Percentiles rank a stretch among this genome's conserved stretches.
Evolutionary conservation across 1,139 yeast species (phyloP).

Genomic region (Yamadazyma songkhlaensis): DNA sequence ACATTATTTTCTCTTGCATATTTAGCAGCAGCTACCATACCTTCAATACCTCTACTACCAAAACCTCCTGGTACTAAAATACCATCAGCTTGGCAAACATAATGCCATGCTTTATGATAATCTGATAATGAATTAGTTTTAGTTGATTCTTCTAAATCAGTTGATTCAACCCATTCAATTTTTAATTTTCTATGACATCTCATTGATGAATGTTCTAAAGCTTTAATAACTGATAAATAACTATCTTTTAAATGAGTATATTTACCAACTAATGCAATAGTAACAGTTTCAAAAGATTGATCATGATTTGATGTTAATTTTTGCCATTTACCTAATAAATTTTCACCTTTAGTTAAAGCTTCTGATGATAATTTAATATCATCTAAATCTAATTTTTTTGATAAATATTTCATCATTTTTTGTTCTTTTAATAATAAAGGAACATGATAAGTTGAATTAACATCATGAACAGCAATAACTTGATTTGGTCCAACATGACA

Average conservation of each 20-base stretch:
- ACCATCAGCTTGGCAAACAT: slow-evolving; percentile 93
- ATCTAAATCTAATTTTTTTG: slow-evolving; percentile 62
- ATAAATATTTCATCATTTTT: slow-evolving; percentile 72
- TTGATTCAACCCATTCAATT: slow-evolving; percentile 94
- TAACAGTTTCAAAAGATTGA: slow-evolving; percentile 78
- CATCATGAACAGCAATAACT: slow-evolving; percentile 95
- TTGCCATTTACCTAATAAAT: slow-evolving; percentile 76
- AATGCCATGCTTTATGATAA: slow-evolving; percentile 95
- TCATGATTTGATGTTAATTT: slow-evolving; percentile 75
- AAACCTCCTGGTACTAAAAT: slow-evolving; percentile 98
- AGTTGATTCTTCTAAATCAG: slow-evolving; percentile 78
- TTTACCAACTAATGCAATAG: slow-evolving; percentile 95
- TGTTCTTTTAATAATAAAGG: slow-evolving; percentile 89
- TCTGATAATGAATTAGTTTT: slow-evolving; percentile 63
- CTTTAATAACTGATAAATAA: slow-evolving; percentile 89
- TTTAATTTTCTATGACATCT: slow-evolving; percentile 78
- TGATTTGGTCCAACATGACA: slow-evolving; percentile 98
- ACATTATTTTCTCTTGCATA: slow-evolving; percentile 95
- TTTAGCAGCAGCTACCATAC: slow-evolving; percentile 95
- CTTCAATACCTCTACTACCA: slow-evolving; percentile 96
- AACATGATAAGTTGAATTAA: slow-evolving; percentile 95
- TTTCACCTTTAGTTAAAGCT: slow-evolving; percentile 62
- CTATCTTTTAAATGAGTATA: slow-evolving; percentile 95
- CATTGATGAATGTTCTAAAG: slow-evolving; percentile 94
- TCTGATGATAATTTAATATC: slow-evolving; percentile 50